Conservation (phyloP, 2,329 filamentous ascomycete species). For the Hypoxylon sp. region DNA sequence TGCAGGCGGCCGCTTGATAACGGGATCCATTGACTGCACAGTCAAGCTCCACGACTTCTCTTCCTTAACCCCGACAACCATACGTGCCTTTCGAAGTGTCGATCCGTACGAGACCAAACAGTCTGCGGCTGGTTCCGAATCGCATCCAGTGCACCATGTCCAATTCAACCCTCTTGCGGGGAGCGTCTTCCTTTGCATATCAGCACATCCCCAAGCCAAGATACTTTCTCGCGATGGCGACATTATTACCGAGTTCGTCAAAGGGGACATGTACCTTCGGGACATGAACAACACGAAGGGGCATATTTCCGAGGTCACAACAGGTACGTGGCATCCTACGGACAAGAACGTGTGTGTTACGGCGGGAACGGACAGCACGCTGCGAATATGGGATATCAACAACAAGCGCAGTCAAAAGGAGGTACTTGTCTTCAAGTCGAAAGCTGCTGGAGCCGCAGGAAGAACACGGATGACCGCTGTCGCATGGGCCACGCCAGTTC, state of each 20-base stretch:
- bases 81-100: slow-evolving; percentile 91
- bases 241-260: slow-evolving; percentile 86
- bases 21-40: slow-evolving; percentile 90
- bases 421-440: slow-evolving; percentile 95
- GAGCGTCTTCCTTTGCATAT: slow-evolving; percentile 84
- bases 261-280: slow-evolving; percentile 97
- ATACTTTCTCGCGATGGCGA: slow-evolving; percentile 92
- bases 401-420: slow-evolving; percentile 90
- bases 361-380: slow-evolving; percentile 92
- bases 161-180: slow-evolving; percentile 88
- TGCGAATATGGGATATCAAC: slow-evolving; percentile 97
- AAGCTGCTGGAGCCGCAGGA: slow-evolving; percentile 85
- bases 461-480: slow-evolving; percentile 94
- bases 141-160: slow-evolving; percentile 87
- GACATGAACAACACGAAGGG: slow-evolving; percentile 99
- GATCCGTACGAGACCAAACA: slow-evolving; percentile 85
- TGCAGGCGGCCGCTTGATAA: slow-evolving; percentile 84
- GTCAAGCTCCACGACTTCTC: slow-evolving; percentile 96
- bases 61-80: slow-evolving; percentile 92
- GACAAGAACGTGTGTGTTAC: slow-evolving; percentile 89
- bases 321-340: slow-evolving; percentile 89
- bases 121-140: slow-evolving; percentile 77
- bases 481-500: slow-evolving; percentile 81
- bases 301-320: slow-evolving; percentile 91
- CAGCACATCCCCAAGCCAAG: slow-evolving; percentile 89